phyloP scores from a whole-genome alignment of 805 yeast genomes.

The Jamesozyma spencerorum region DNA sequence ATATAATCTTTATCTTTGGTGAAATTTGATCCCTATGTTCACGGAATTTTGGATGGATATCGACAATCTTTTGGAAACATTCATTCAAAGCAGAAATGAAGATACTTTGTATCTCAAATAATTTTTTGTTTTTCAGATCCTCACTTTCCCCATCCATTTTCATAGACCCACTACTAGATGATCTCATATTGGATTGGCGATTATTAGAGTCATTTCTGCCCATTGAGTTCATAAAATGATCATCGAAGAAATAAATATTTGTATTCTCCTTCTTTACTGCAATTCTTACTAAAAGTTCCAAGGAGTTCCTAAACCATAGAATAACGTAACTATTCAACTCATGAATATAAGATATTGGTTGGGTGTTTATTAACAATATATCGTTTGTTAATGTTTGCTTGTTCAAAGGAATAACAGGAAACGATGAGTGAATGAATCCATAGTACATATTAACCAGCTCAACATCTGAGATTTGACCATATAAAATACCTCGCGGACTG shows the following conservation, averaged over 20 bases:
- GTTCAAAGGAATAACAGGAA: slow-evolving; percentile 33
- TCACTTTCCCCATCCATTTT: slow-evolving; percentile 4
- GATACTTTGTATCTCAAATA: slow-evolving; percentile 18
- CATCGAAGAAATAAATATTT: slow-evolving; percentile 11
- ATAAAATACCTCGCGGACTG: slow-evolving; percentile 7
- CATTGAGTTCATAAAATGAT: slow-evolving; percentile 4
- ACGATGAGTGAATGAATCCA: slow-evolving; percentile 36
- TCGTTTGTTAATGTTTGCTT: slow-evolving; percentile 26
- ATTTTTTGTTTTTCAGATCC: slow-evolving; percentile 8
- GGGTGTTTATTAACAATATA: slow-evolving; percentile 23
- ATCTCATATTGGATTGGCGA: background rate
- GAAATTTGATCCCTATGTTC: slow-evolving; percentile 23
- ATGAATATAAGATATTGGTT: slow-evolving; percentile 25
- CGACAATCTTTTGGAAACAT: slow-evolving; percentile 26
- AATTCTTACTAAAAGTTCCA: slow-evolving; percentile 25
- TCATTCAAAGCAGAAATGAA: slow-evolving; percentile 26
- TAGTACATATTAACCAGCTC: slow-evolving; percentile 39
- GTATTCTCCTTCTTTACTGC: slow-evolving; percentile 16
- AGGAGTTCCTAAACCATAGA: slow-evolving; percentile 27
- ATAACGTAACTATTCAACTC: slow-evolving; percentile 27
- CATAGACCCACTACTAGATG: background rate
- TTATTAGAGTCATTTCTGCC: background rate
- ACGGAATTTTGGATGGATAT: slow-evolving; percentile 26
- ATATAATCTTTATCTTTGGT: slow-evolving; percentile 28
- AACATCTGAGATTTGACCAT: slow-evolving; percentile 26